A percentile compares a stretch with the other conserved stretches of the same genome.
Evolutionary conservation across 179 eudicot species (phyloP).

Genomic region (Sideroxylon spinosum): DNA sequence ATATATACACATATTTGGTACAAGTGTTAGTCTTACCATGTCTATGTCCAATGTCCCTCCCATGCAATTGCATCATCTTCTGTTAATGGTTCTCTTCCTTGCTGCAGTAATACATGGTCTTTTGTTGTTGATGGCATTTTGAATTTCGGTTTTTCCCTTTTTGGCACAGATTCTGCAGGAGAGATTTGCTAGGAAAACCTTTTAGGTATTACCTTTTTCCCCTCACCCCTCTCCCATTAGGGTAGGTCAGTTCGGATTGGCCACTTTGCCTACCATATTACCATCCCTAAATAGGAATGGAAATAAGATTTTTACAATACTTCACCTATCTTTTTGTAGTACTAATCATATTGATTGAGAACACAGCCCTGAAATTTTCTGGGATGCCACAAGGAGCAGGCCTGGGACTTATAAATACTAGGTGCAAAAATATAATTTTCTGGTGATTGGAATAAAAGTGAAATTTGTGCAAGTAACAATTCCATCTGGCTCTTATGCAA

Average conservation of each 20-base stretch:
- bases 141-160: background rate
- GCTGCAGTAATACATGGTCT: background rate
- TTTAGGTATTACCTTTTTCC: too few relatives aligned
- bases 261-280: too few relatives aligned
- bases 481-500: background rate
- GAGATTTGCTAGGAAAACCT: conserved; percentile 72
- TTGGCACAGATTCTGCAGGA: conserved; percentile 56
- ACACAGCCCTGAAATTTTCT: background rate
- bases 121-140: background rate
- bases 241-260: too few relatives aligned
- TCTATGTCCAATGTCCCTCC: background rate
- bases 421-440: background rate
- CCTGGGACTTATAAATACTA: background rate
- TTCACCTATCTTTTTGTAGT: background rate
- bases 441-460: background rate
- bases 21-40: background rate
- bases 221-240: too few relatives aligned
- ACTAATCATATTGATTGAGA: background rate
- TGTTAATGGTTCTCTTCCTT: conserved; percentile 1
- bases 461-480: background rate
- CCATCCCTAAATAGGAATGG: too few relatives aligned
- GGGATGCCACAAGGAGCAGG: background rate
- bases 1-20: background rate
- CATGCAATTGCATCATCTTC: background rate
- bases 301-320: background rate